Conservation (phyloP, 805 yeast species). For the Metschnikowia colocasiae region DNA sequence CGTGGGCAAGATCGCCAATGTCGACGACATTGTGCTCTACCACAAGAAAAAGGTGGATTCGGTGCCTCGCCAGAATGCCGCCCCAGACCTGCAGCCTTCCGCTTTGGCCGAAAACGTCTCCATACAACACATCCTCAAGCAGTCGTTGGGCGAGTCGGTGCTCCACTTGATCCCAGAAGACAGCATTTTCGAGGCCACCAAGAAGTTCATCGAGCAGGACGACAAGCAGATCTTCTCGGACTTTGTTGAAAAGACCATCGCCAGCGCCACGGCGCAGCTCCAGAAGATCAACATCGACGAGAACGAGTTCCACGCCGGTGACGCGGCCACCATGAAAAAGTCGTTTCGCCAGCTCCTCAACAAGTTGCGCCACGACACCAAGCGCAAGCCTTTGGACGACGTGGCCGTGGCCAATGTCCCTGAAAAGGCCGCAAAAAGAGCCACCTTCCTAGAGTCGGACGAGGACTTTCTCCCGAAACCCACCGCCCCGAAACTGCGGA, state of each 20-base stretch:
- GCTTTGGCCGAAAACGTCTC: slow-evolving; percentile 17
- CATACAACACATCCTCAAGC: slow-evolving; percentile 59
- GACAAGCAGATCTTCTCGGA: slow-evolving; percentile 68
- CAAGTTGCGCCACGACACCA: slow-evolving; percentile 15
- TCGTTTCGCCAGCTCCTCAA: slow-evolving; percentile 17
- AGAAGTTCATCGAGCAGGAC: slow-evolving; percentile 73
- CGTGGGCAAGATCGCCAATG: slow-evolving; percentile 87
- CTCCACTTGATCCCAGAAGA: slow-evolving; percentile 68
- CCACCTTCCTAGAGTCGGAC: slow-evolving; percentile 1
- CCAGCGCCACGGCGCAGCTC: slow-evolving; percentile 48
- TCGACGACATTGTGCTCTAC: slow-evolving; percentile 78
- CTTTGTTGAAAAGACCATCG: slow-evolving; percentile 57
- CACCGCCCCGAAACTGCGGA: not conserved
- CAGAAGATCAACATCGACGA: slow-evolving; percentile 41
- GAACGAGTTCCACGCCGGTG: slow-evolving; percentile 31
- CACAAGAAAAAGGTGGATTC: slow-evolving; percentile 43
- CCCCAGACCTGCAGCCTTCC: not conserved
- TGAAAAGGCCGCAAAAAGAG: not conserved
- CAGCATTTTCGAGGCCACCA: slow-evolving; percentile 72
- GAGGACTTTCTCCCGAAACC: not conserved
- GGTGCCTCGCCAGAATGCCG: slow-evolving; percentile 9
- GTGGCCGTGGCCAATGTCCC: not conserved
- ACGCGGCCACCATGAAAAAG: slow-evolving; percentile 18
- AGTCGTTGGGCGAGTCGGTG: slow-evolving; percentile 57
- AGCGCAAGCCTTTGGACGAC: slow-evolving; percentile 8